Conservation (phyloP, 202 grass and related monocot genomes). For the Hordeum pubiflorum region DNA sequence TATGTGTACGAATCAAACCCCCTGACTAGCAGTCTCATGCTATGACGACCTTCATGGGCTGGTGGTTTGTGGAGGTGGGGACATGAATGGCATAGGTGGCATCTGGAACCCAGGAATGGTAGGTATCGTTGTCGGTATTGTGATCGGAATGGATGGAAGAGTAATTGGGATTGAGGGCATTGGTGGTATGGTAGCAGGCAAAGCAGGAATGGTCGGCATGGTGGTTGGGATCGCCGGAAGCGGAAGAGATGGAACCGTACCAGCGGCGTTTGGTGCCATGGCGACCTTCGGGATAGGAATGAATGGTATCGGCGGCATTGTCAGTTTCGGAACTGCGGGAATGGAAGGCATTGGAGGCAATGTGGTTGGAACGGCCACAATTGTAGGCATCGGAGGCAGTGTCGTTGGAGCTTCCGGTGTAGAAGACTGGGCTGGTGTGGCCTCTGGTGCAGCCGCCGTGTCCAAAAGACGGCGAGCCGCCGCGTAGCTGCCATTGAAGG, state of each 20-base stretch:
- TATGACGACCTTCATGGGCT: conserved; percentile 43
- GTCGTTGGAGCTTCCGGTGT: conserved; percentile 35
- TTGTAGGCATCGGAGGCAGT: conserved; percentile 38
- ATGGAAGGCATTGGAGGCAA: conserved; percentile 50
- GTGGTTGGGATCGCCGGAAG: conserved; percentile 25
- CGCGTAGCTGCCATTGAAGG: conserved; percentile 43
- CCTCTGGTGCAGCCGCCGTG: conserved; percentile 32
- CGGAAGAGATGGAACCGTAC: conserved; percentile 37
- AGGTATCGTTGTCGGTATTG: conserved; percentile 45
- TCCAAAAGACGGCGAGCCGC: conserved; percentile 51
- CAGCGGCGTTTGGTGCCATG: conserved; percentile 37
- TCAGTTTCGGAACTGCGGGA: conserved; percentile 46
- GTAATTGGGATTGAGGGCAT: conserved; percentile 46
- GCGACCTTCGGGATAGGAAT: conserved; percentile 44
- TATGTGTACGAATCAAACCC: conserved; percentile 2
- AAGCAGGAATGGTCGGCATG: conserved; percentile 40
- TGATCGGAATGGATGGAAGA: conserved; percentile 46
- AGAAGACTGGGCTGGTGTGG: conserved; percentile 21
- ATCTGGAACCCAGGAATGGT: conserved; percentile 55
- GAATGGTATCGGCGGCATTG: conserved; percentile 45
- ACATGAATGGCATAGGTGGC: conserved; percentile 41
- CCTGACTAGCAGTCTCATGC: conserved; percentile 4
- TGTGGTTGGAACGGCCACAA: conserved; percentile 41
- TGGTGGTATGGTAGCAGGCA: conserved; percentile 39
- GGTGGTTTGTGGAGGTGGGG: conserved; percentile 38